These are phyloP conservation scores for Chrysoporthe puriensis DNA, from an alignment of 2,329 filamentous ascomycete genomes.

Conservation along the genomic window DNA sequence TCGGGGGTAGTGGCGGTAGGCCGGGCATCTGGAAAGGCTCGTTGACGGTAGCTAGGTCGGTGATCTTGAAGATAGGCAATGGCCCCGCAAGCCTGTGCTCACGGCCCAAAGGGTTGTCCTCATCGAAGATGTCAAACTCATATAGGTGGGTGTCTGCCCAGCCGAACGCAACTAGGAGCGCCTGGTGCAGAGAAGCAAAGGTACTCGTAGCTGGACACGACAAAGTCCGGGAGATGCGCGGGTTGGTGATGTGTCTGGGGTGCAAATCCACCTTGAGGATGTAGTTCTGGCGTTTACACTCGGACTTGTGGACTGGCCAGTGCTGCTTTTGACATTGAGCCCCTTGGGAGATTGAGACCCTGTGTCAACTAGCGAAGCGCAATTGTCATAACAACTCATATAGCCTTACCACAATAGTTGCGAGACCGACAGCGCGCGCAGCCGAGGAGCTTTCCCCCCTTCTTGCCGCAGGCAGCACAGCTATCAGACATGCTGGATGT, in stretches of 20 bases:
- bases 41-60: constrained; percentile 13
- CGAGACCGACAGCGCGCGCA: background rate
- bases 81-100: background rate
- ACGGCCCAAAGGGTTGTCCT: constrained; percentile 10
- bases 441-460: background rate
- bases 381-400: background rate
- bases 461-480: background rate
- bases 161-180: constrained; percentile 31
- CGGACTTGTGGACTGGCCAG: constrained; percentile 30
- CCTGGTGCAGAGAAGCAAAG: constrained; percentile 24
- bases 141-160: constrained; percentile 30
- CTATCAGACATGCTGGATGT: background rate
- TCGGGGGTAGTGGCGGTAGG: background rate
- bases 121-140: constrained; percentile 31
- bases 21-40: background rate
- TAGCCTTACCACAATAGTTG: constrained; percentile 2
- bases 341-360: background rate
- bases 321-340: background rate
- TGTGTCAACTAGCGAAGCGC: background rate
- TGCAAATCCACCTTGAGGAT: constrained; percentile 30
- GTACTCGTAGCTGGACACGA: constrained; percentile 30
- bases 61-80: constrained; percentile 26
- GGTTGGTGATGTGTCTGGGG: constrained; percentile 28
- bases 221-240: constrained; percentile 30
- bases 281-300: constrained; percentile 31